A percentile compares a stretch with the other conserved stretches of the same genome.
Conservation (phyloP, 345 rosid species). For the Citrus maxima region DNA sequence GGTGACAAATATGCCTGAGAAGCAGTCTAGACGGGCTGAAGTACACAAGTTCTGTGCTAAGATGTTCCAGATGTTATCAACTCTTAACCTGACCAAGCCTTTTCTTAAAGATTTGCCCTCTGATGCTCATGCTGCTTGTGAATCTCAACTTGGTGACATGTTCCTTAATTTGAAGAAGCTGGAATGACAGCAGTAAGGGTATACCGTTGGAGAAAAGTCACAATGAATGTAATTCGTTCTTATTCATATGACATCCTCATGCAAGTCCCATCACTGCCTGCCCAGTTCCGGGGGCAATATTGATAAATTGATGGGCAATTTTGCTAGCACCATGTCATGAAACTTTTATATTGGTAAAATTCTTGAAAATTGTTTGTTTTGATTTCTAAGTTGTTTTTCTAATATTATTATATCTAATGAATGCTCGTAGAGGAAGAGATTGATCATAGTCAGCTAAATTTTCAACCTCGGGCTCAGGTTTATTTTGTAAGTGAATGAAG, state of each 20-base stretch:
- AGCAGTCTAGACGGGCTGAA: slow-evolving; percentile 58
- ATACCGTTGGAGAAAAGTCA: background rate
- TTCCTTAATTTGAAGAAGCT: slow-evolving; percentile 52
- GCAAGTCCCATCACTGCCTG: background rate
- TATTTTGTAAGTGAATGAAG: background rate
- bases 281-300: background rate
- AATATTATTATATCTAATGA: background rate
- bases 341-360: slow-evolving; percentile 1
- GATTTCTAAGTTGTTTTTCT: background rate
- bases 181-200: slow-evolving; percentile 1
- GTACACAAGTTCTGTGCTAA: slow-evolving; percentile 67
- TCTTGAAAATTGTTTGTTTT: background rate
- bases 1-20: slow-evolving; percentile 64
- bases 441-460: background rate
- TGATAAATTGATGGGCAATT: background rate
- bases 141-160: slow-evolving; percentile 59
- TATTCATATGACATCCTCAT: background rate
- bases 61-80: slow-evolving; percentile 53
- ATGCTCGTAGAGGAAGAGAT: slow-evolving; percentile 3
- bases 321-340: background rate
- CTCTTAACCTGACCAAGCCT: slow-evolving; percentile 45
- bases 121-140: slow-evolving; percentile 61
- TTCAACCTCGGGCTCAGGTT: background rate
- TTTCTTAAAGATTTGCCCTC: slow-evolving; percentile 53
- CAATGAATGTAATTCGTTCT: background rate